Conservation (phyloP, 352 stramenopile genomes). For the Blastocystis sp. region DNA sequence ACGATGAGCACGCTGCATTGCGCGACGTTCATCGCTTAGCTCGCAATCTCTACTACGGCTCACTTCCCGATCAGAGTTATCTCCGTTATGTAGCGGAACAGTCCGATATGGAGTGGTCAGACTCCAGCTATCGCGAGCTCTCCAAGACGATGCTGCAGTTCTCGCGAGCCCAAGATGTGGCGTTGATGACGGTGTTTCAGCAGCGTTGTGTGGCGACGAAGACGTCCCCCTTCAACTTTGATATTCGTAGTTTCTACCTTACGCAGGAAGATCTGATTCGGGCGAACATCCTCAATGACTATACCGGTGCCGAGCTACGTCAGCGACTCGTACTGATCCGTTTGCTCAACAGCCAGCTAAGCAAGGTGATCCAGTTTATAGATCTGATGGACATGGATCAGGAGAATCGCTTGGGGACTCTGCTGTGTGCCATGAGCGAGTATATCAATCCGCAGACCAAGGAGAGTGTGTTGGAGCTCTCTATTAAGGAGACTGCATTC, state of each 20-base stretch:
- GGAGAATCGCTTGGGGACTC: conserved; percentile 51
- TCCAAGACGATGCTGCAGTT: conserved; percentile 11
- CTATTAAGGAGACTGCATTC: conserved; percentile 52
- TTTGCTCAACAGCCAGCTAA: conserved; percentile 25
- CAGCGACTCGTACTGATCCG: conserved; percentile 41
- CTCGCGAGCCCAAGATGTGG: conserved; percentile 3
- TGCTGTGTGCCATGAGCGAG: conserved; percentile 44
- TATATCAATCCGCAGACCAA: conserved; percentile 50
- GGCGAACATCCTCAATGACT: background rate
- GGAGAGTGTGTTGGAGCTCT: conserved; percentile 59
- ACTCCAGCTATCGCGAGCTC: background rate
- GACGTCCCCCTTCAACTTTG: background rate
- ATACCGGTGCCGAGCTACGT: background rate
- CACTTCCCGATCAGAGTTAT: conserved; percentile 4
- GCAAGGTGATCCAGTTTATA: conserved; percentile 43
- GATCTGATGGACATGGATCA: conserved; percentile 61
- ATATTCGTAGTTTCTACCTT: conserved; percentile 42
- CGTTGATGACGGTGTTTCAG: conserved; percentile 45
- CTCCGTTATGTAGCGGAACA: conserved; percentile 3
- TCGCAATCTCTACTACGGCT: conserved; percentile 57
- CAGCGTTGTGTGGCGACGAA: conserved; percentile 36
- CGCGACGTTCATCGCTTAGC: conserved; percentile 46
- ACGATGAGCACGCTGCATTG: background rate
- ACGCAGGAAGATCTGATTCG: conserved; percentile 58
- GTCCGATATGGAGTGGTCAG: background rate